phyloP scores from a whole-genome alignment of 768 basidiomycete species.

The Kwoniella bestiolae region DNA sequence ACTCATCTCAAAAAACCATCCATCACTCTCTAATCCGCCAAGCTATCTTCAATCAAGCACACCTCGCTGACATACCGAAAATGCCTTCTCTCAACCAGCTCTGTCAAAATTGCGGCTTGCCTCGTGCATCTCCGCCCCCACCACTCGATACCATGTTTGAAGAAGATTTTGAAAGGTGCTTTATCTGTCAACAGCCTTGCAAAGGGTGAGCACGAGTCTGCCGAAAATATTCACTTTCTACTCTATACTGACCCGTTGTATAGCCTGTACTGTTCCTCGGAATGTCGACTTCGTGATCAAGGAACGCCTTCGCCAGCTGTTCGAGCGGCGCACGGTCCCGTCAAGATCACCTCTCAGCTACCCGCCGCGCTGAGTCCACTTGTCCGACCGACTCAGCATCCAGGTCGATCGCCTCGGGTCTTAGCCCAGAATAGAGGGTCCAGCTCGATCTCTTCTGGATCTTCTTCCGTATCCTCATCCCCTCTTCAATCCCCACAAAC shows the following conservation, averaged over 20 bases:
- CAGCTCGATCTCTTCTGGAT: slow-evolving; percentile 28
- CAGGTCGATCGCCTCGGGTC: slow-evolving; percentile 38
- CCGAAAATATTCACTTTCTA: neutral
- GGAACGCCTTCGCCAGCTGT: slow-evolving; percentile 31
- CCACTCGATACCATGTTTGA: slow-evolving; percentile 46
- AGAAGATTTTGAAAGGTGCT: slow-evolving; percentile 48
- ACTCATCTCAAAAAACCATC: neutral
- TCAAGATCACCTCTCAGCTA: slow-evolving; percentile 43
- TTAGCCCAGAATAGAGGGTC: slow-evolving; percentile 16
- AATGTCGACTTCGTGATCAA: slow-evolving; percentile 46
- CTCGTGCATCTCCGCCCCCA: slow-evolving; percentile 13
- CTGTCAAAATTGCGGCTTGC: slow-evolving; percentile 26
- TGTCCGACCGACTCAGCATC: slow-evolving; percentile 31
- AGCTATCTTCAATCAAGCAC: neutral
- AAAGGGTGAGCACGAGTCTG: slow-evolving; percentile 40
- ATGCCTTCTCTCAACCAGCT: slow-evolving; percentile 17
- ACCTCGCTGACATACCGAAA: slow-evolving; percentile 8
- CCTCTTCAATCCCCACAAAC: slow-evolving; percentile 48
- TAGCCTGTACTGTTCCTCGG: slow-evolving; percentile 53
- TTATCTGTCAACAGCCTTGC: slow-evolving; percentile 47
- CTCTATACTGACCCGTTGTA: slow-evolving; percentile 12
- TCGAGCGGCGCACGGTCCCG: slow-evolving; percentile 19
- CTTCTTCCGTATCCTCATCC: slow-evolving; percentile 42
- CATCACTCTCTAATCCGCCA: slow-evolving; percentile 1
- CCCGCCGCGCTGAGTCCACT: slow-evolving; percentile 38